Percentiles rank a stretch among this genome's conserved stretches.
These are phyloP conservation scores for Durotheca rogersii DNA, from an alignment of 495 filamentous ascomycete genomes.

Conservation along the genomic window DNA sequence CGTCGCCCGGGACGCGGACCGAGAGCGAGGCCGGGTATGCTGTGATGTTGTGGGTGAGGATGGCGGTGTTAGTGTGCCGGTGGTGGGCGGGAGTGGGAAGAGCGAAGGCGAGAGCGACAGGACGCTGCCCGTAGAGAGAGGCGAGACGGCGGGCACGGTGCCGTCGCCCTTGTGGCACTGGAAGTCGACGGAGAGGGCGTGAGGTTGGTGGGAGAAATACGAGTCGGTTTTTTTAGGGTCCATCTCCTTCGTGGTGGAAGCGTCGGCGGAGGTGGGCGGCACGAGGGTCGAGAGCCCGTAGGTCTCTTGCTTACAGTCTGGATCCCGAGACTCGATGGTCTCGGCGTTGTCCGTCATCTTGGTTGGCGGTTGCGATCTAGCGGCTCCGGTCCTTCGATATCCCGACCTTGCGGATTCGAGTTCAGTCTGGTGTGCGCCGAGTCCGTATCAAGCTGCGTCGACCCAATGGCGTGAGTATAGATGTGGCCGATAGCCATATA, in stretches of 20 bases:
- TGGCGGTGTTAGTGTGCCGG: conserved; percentile 4
- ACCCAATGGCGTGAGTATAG: background rate
- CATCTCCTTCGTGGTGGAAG: background rate
- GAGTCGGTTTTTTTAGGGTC: conserved; percentile 1
- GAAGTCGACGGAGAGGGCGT: conserved; percentile 25
- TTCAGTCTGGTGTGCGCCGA: conserved; percentile 8
- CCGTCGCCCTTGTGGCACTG: conserved; percentile 11
- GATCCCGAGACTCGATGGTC: background rate
- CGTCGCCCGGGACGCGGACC: background rate
- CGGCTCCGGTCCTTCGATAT: background rate
- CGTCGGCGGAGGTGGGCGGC: background rate
- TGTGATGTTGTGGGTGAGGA: conserved; percentile 1
- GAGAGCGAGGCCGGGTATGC: background rate
- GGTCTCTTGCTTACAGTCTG: conserved; percentile 11
- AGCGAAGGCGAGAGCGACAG: conserved; percentile 29
- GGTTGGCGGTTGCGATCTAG: background rate
- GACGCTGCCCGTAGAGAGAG: conserved; percentile 15
- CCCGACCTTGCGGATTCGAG: conserved; percentile 6
- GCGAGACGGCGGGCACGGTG: conserved; percentile 13
- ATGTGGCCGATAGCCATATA: conserved; percentile 3
- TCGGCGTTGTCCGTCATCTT: conserved; percentile 10
- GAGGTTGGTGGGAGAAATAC: conserved; percentile 10
- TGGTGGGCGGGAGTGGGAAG: conserved; percentile 24
- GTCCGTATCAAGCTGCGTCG: conserved; percentile 7
- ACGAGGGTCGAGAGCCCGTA: conserved; percentile 15